Conservation (phyloP, 306 rosid species). For the Morella rubra region DNA sequence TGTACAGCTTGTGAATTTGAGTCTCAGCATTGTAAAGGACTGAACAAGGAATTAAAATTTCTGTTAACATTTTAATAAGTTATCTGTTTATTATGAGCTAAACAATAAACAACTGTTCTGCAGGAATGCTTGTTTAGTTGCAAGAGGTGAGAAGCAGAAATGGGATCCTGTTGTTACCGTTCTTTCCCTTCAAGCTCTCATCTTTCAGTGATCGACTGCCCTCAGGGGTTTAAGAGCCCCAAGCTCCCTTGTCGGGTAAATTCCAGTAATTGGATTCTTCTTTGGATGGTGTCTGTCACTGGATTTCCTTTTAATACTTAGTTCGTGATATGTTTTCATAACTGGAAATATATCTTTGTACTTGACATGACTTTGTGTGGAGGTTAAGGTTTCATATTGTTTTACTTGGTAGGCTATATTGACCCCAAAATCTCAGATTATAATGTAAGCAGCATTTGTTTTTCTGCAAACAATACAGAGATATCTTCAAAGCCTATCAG, state of each 20-base stretch:
- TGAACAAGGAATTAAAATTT: no score
- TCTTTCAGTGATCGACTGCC: slow-evolving; percentile 35
- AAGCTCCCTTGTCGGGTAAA: slow-evolving; percentile 54
- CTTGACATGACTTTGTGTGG: background rate
- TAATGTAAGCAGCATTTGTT: background rate
- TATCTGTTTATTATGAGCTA: background rate
- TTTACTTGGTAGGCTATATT: background rate
- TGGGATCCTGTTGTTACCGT: slow-evolving; percentile 53
- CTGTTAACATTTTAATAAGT: no score
- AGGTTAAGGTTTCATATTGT: background rate
- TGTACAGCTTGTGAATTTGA: no score
- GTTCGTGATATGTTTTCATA: slow-evolving; percentile 5
- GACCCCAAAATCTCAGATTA: background rate
- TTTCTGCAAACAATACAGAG: background rate
- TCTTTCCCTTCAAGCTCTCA: slow-evolving; percentile 47
- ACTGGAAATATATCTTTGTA: background rate
- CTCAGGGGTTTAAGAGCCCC: slow-evolving; percentile 44
- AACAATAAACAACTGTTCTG: background rate
- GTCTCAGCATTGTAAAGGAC: no score
- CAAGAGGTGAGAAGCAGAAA: slow-evolving; percentile 35
- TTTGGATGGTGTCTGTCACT: slow-evolving; percentile 13
- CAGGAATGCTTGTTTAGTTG: slow-evolving; percentile 28
- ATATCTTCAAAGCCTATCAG: slow-evolving; percentile 2
- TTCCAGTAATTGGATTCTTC: slow-evolving; percentile 19
- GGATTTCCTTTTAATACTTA: background rate